These are phyloP conservation scores for Cyclotella cryptica DNA, from an alignment of 108 stramenopile genomes.

Conservation along the genomic window DNA sequence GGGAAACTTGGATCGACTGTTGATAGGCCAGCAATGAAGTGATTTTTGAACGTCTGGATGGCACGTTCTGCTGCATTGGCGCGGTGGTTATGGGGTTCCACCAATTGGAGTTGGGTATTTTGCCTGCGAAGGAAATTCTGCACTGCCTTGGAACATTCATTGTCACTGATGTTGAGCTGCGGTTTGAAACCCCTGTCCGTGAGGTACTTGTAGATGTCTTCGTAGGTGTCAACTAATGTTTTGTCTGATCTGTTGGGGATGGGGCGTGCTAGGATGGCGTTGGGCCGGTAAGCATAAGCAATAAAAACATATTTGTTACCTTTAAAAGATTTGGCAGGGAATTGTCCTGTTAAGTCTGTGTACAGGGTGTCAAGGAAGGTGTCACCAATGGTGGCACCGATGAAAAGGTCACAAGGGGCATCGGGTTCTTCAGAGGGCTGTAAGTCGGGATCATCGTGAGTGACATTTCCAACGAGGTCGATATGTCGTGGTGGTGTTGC, in stretches of 20 bases:
- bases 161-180: slow-evolving; percentile 1
- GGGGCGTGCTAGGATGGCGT: too few species aligned
- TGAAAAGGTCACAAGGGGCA: neutral
- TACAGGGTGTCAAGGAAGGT: neutral
- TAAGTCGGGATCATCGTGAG: neutral
- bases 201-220: neutral
- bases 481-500: too few species aligned
- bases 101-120: slow-evolving; percentile 18
- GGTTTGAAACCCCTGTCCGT: neutral
- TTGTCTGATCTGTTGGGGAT: neutral
- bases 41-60: slow-evolving; percentile 27
- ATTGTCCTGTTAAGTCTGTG: slow-evolving; percentile 1
- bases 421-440: too few species aligned
- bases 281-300: neutral
- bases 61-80: slow-evolving; percentile 30
- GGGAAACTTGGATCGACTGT: slow-evolving; percentile 41
- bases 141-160: neutral
- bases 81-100: slow-evolving; percentile 8
- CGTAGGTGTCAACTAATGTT: neutral
- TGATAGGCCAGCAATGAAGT: slow-evolving; percentile 19
- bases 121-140: neutral
- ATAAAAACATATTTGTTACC: neutral
- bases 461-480: neutral
- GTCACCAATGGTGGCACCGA: too few species aligned
- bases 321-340: slow-evolving; percentile 1